Percentiles rank a stretch among this genome's conserved stretches.
phyloP scores from a whole-genome alignment of 164 flowering plant genomes.

The Piper longum region DNA sequence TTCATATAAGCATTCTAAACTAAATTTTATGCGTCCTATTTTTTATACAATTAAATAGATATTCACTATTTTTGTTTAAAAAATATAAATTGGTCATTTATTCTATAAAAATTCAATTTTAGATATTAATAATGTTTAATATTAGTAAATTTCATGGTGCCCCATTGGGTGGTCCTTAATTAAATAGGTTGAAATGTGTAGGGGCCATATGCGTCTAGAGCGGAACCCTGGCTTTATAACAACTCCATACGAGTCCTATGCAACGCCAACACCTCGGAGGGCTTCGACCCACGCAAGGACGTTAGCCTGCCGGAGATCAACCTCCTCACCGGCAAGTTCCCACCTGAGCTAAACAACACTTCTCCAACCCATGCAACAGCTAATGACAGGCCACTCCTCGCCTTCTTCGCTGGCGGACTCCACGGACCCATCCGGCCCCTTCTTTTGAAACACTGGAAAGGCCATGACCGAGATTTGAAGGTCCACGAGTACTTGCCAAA shows the following conservation, averaged over 20 bases:
- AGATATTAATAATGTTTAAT: no score
- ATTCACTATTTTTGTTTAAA: no score
- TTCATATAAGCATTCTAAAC: no score
- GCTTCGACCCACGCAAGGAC: slow-evolving; percentile 11
- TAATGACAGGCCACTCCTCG: slow-evolving; percentile 2
- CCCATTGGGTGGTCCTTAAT: no score
- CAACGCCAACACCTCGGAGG: slow-evolving; percentile 14
- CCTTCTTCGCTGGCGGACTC: slow-evolving; percentile 13
- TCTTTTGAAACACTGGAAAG: slow-evolving; percentile 9
- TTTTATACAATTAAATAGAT: no score
- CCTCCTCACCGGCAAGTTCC: slow-evolving; percentile 4
- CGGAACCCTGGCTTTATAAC: slow-evolving; percentile 7
- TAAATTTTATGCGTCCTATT: no score
- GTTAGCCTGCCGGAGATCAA: slow-evolving; percentile 14
- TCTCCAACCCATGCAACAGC: neutral
- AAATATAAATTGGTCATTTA: no score
- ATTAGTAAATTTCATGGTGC: no score
- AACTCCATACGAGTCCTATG: slow-evolving; percentile 12
- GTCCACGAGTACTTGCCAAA: slow-evolving; percentile 10
- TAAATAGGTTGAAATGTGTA: neutral
- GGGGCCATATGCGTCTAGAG: slow-evolving; percentile 8
- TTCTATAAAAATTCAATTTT: no score
- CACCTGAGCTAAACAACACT: slow-evolving; percentile 14
- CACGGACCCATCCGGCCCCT: slow-evolving; percentile 12
- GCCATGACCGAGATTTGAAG: slow-evolving; percentile 4